These are phyloP conservation scores for Leptographium wingfieldii DNA, from an alignment of 2,329 filamentous ascomycete species.

Conservation along the genomic window DNA sequence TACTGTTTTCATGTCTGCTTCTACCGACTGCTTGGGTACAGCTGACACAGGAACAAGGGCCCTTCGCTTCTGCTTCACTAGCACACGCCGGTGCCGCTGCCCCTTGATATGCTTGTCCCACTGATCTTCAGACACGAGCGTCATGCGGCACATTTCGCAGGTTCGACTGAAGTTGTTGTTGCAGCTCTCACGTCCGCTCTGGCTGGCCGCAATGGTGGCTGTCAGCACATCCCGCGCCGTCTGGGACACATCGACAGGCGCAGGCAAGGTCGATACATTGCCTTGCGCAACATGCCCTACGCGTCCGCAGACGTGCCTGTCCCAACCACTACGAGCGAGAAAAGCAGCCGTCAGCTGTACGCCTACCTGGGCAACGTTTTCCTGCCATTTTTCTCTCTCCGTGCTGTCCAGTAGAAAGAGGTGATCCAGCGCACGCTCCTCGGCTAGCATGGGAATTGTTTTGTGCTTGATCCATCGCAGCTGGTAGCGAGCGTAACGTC, in stretches of 20 bases:
- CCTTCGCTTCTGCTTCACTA: constrained; percentile 16
- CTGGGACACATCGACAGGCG: constrained; percentile 34
- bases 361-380: constrained; percentile 54
- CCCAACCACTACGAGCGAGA: constrained; percentile 25
- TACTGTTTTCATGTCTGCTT: not conserved
- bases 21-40: not conserved
- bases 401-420: constrained; percentile 77
- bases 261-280: constrained; percentile 27
- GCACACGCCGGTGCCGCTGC: constrained; percentile 22
- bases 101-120: constrained; percentile 35
- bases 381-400: constrained; percentile 47
- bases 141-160: constrained; percentile 63
- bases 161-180: constrained; percentile 43
- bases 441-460: constrained; percentile 54
- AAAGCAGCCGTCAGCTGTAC: constrained; percentile 49
- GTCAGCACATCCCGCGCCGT: constrained; percentile 44
- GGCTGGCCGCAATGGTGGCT: constrained; percentile 24
- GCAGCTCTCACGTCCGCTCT: constrained; percentile 24
- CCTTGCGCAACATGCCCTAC: not conserved
- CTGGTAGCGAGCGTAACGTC: constrained; percentile 79
- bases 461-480: constrained; percentile 79
- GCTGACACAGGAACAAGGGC: constrained; percentile 15
- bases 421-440: constrained; percentile 37
- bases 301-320: not conserved
- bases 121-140: constrained; percentile 41